A percentile compares a stretch with the other conserved stretches of the same genome.
Evolutionary conservation across 768 basidiomycete genomes (phyloP).

Genomic region (Phlebiopsis flavidoalba): DNA sequence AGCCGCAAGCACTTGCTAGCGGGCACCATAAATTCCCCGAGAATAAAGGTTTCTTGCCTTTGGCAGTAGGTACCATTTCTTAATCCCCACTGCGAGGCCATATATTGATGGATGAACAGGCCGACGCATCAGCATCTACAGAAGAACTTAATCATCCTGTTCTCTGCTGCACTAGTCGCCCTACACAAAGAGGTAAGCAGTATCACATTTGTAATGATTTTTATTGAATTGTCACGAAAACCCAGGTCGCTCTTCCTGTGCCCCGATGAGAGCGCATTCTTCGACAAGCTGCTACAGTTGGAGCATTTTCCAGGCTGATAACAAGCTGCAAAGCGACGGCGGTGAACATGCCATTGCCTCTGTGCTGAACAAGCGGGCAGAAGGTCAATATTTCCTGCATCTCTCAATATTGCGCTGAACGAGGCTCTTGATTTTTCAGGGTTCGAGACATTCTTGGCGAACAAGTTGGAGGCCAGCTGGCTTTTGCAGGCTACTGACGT

Average conservation of each 20-base stretch:
- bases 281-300: constrained; percentile 55
- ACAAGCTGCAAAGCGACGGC: constrained; percentile 47
- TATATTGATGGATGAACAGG: constrained; percentile 26
- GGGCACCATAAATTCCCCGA: constrained; percentile 48
- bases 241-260: constrained; percentile 44
- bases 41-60: constrained; percentile 39
- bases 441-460: constrained; percentile 38
- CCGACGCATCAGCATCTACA: constrained; percentile 39
- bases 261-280: constrained; percentile 42
- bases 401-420: not conserved
- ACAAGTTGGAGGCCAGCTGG: constrained; percentile 46
- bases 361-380: constrained; percentile 72
- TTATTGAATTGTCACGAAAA: constrained; percentile 21
- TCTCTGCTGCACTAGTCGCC: constrained; percentile 61
- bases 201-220: constrained; percentile 11
- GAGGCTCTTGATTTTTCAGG: constrained; percentile 30
- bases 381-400: constrained; percentile 42
- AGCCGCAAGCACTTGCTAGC: constrained; percentile 45
- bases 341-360: constrained; percentile 56
- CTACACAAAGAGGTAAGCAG: constrained; percentile 56
- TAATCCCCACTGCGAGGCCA: not conserved
- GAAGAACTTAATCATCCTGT: constrained; percentile 61
- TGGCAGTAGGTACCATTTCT: constrained; percentile 37
- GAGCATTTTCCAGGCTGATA: constrained; percentile 46
- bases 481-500: constrained; percentile 35